Evolutionary conservation across 768 basidiomycete genomes (phyloP).

Genomic region (Russula brevipes): DNA sequence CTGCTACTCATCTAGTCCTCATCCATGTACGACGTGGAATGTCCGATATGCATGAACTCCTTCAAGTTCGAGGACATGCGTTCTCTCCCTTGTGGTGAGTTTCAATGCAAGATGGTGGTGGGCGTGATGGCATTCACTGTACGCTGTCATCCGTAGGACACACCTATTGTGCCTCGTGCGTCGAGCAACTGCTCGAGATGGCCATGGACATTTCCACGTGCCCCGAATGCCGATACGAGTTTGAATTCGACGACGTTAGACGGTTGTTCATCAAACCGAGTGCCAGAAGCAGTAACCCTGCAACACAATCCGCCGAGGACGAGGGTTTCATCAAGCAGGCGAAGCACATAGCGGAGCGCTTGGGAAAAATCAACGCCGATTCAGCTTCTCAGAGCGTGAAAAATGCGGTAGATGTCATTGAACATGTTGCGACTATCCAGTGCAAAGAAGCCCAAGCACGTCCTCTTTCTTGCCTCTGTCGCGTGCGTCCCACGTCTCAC

Average conservation of each 20-base stretch:
- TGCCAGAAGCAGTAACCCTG: not conserved
- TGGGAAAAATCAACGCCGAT: not conserved
- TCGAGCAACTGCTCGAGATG: not conserved
- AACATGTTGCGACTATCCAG: slow-evolving; percentile 9
- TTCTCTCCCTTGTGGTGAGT: slow-evolving; percentile 17
- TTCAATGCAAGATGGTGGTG: not conserved
- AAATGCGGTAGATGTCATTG: slow-evolving; percentile 12
- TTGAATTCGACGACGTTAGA: not conserved
- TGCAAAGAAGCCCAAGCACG: slow-evolving; percentile 14
- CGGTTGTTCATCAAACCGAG: slow-evolving; percentile 4
- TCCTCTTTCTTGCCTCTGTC: not conserved
- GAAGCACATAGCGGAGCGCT: slow-evolving; percentile 12
- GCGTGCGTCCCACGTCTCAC: not conserved
- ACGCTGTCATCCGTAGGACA: not conserved
- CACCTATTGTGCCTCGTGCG: slow-evolving; percentile 15
- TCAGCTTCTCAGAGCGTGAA: slow-evolving; percentile 8
- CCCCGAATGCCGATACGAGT: slow-evolving; percentile 14
- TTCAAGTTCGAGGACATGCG: slow-evolving; percentile 7
- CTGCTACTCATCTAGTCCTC: not conserved
- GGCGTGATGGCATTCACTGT: not conserved
- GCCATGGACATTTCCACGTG: not conserved
- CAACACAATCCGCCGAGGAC: slow-evolving; percentile 1
- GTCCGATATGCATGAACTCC: slow-evolving; percentile 17
- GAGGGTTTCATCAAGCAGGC: slow-evolving; percentile 13
- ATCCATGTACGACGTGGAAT: slow-evolving; percentile 10